A percentile compares a stretch with the other conserved stretches of the same genome.
phyloP scores from a whole-genome alignment of 495 filamentous ascomycete genomes.

The Xylaria palmicola region DNA sequence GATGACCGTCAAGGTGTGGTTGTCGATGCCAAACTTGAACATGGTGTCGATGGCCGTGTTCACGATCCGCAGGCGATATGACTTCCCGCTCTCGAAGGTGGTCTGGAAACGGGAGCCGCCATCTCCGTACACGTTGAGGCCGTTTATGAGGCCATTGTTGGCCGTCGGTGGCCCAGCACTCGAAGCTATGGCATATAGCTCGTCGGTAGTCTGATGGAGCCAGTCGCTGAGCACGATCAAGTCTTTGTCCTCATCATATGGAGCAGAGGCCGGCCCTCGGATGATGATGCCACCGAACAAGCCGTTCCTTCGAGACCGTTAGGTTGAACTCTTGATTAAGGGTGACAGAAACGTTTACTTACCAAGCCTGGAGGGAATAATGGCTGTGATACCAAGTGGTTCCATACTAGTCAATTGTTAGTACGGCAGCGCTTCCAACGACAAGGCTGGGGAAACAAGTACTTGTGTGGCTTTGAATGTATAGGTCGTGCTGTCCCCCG shows the following conservation, averaged over 20 bases:
- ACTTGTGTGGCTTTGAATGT: slow-evolving; percentile 47
- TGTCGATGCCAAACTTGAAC: slow-evolving; percentile 51
- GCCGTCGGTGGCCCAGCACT: slow-evolving; percentile 38
- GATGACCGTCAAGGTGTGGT: slow-evolving; percentile 51
- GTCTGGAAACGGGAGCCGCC: slow-evolving; percentile 40
- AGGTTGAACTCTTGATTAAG: background rate
- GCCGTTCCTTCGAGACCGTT: slow-evolving; percentile 34
- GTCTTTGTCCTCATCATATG: slow-evolving; percentile 54
- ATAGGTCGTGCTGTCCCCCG: slow-evolving; percentile 51
- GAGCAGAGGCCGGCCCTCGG: slow-evolving; percentile 47
- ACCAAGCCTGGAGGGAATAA: slow-evolving; percentile 53
- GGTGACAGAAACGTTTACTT: background rate
- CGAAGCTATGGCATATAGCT: slow-evolving; percentile 35
- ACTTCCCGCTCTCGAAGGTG: slow-evolving; percentile 44
- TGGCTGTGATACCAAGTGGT: slow-evolving; percentile 65
- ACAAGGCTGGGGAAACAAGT: background rate
- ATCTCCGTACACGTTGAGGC: slow-evolving; percentile 42
- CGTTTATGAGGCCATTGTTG: slow-evolving; percentile 53
- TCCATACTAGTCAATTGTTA: slow-evolving; percentile 46
- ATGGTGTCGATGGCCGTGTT: slow-evolving; percentile 52
- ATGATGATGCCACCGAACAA: slow-evolving; percentile 50
- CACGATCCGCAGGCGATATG: slow-evolving; percentile 55
- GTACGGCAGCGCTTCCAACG: background rate
- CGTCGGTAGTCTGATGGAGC: slow-evolving; percentile 41
- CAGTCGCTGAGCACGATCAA: slow-evolving; percentile 51